These are phyloP conservation scores for Hanseniaspora jakobsenii DNA, from an alignment of 805 yeast genomes.

Conservation along the genomic window DNA sequence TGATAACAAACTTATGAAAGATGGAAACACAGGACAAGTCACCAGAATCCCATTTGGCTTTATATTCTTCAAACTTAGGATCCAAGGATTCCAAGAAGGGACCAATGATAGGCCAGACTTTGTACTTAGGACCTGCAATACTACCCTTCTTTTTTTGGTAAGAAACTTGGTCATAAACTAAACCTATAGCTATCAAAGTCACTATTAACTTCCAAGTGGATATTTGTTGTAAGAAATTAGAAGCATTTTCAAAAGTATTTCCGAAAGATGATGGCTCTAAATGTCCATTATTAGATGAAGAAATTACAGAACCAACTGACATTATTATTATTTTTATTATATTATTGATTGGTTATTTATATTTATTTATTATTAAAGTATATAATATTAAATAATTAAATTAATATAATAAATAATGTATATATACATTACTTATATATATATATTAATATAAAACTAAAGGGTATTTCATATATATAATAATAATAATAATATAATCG, in stretches of 20 bases:
- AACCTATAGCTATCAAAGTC: slow-evolving; percentile 36
- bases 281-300: slow-evolving; percentile 4
- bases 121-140: slow-evolving; percentile 81
- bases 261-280: not conserved
- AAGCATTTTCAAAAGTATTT: slow-evolving; percentile 8
- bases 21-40: slow-evolving; percentile 92
- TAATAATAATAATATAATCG: no score
- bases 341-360: no score
- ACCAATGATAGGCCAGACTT: slow-evolving; percentile 91
- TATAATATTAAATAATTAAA: no score
- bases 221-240: slow-evolving; percentile 23
- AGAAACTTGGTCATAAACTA: slow-evolving; percentile 62
- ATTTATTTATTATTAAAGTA: no score
- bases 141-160: slow-evolving; percentile 73
- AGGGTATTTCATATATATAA: no score
- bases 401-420: no score
- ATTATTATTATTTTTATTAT: no score
- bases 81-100: slow-evolving; percentile 89
- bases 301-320: slow-evolving; percentile 13
- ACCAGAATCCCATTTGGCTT: slow-evolving; percentile 89
- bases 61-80: slow-evolving; percentile 89
- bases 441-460: no score
- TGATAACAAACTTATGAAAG: slow-evolving; percentile 93
- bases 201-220: slow-evolving; percentile 45
- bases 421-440: no score